Conservation (phyloP, 192 early-diverging fungal species). For the Gryganskiella cystojenkinii region DNA sequence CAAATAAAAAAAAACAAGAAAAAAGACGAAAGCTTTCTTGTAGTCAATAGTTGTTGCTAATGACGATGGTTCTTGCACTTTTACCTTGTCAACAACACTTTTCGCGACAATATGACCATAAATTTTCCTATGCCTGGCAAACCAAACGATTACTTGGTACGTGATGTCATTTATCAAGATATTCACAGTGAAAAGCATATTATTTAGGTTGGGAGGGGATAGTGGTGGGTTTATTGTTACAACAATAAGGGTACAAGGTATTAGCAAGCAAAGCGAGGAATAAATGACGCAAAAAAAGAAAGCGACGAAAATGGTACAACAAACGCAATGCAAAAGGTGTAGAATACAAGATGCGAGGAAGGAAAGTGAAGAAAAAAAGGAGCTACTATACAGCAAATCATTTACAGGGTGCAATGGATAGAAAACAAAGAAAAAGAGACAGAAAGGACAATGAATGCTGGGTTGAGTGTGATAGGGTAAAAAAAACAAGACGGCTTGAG, state of each 20-base stretch:
- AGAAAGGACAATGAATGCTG: constrained; percentile 2
- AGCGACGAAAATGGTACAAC: constrained; percentile 13
- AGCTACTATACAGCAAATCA: constrained; percentile 15
- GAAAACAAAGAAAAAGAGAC: neutral
- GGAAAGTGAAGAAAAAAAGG: neutral
- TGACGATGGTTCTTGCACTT: too few species aligned
- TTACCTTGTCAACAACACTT: too few species aligned
- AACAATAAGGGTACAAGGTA: neutral
- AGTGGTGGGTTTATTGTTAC: too few species aligned
- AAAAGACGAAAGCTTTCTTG: too few species aligned
- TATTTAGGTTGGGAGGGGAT: too few species aligned
- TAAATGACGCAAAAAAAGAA: neutral
- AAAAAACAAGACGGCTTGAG: constrained; percentile 1
- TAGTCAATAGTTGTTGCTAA: too few species aligned
- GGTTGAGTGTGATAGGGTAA: neutral
- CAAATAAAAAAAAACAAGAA: too few species aligned
- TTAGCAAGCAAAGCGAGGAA: neutral
- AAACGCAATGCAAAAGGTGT: neutral
- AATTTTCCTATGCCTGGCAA: too few species aligned
- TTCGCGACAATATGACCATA: too few species aligned
- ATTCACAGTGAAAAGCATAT: too few species aligned
- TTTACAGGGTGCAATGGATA: constrained; percentile 5
- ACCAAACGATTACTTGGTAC: too few species aligned
- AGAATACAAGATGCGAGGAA: constrained; percentile 8
- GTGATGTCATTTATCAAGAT: too few species aligned